Evolutionary conservation across 176 grass and related monocot genomes (phyloP), one percentile per base, ranked within the genome.

Genomic region (Cenchrus fungigraminus): DNA sequence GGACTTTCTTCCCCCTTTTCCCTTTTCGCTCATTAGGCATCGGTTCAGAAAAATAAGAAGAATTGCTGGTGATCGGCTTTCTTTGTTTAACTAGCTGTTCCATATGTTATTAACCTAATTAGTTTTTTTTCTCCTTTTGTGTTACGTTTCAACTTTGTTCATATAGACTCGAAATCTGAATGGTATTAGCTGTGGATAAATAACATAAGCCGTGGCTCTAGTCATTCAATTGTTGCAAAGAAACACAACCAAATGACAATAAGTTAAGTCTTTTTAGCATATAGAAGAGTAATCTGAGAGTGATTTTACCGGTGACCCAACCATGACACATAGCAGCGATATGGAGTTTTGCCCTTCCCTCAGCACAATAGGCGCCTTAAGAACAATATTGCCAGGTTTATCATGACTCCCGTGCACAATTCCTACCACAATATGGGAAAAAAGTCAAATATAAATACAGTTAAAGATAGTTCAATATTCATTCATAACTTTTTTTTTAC

Each of bases 291-390:
- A 7, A 88, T n/a, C 10, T 82, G 62, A 60, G 54, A 87, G 68
- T 77, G 76, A 72, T 80, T 83, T 66, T 88, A 97, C 94, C 78
- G 91, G 91, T 20, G 91, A 87, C 53, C 91, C 94, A 54, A 97
- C 87, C 94, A 97, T 91, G 58, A 83, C 91, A 60, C 91, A 93
- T 51, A 97, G 79, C 52, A 97, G 83, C 65, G 91, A 83, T 72
- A 97, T 90, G 62, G 29, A 83, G 76, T 97, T 97, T 50, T 73
- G 71, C 37, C 91, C 89, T 89, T 89, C 49, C 40, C 71, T 86
- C 54, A 91, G 65, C 19, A 19, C 49, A 81, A 97, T 87, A 64
- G 78, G 79, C 20, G 73, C 51, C 20, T 93, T 83, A 17, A 97
- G 82, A 84, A 72, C 55, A 10, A 88, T 86, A 65, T 49, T 4